These are phyloP conservation scores for Friedmanniomyces simplex DNA, from an alignment of 495 filamentous ascomycete species.

Conservation along the genomic window DNA sequence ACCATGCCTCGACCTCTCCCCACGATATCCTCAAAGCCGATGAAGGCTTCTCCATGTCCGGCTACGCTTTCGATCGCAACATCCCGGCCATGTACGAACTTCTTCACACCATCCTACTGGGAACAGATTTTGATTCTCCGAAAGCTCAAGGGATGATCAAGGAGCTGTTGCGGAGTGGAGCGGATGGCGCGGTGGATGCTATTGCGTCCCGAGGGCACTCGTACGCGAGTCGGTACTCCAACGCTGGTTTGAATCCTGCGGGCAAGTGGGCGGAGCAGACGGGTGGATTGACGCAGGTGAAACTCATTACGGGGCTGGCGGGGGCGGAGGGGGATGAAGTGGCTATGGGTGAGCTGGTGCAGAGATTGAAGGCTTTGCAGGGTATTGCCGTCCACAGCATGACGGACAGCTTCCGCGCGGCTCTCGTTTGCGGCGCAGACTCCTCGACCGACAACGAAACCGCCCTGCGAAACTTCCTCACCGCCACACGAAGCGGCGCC, in stretches of 20 bases:
- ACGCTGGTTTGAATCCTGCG: slow-evolving; percentile 63
- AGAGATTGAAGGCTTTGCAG: slow-evolving; percentile 82
- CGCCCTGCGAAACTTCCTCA: slow-evolving; percentile 62
- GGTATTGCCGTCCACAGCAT: slow-evolving; percentile 55
- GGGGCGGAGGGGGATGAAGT: slow-evolving; percentile 37
- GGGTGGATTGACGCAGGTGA: slow-evolving; percentile 73
- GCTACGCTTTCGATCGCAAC: slow-evolving; percentile 80
- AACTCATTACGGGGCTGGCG: slow-evolving; percentile 65
- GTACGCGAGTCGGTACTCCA: slow-evolving; percentile 72
- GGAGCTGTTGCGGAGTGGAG: slow-evolving; percentile 71
- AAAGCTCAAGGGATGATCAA: slow-evolving; percentile 71
- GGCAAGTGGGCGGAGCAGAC: slow-evolving; percentile 68
- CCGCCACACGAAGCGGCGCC: slow-evolving; percentile 43
- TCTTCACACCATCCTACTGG: slow-evolving; percentile 62
- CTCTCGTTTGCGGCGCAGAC: slow-evolving; percentile 75
- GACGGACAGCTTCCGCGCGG: slow-evolving; percentile 50
- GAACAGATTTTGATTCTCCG: slow-evolving; percentile 79
- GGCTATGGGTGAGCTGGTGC: slow-evolving; percentile 61
- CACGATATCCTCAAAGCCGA: slow-evolving; percentile 53
- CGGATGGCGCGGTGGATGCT: slow-evolving; percentile 82
- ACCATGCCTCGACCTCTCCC: slow-evolving; percentile 67
- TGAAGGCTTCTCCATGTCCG: slow-evolving; percentile 74
- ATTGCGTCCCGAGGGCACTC: slow-evolving; percentile 80
- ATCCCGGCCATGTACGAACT: slow-evolving; percentile 85
- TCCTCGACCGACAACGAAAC: slow-evolving; percentile 59